phyloP scores from a whole-genome alignment of 2,329 filamentous ascomycete species.

The Hymenoscyphus fructigenus region DNA sequence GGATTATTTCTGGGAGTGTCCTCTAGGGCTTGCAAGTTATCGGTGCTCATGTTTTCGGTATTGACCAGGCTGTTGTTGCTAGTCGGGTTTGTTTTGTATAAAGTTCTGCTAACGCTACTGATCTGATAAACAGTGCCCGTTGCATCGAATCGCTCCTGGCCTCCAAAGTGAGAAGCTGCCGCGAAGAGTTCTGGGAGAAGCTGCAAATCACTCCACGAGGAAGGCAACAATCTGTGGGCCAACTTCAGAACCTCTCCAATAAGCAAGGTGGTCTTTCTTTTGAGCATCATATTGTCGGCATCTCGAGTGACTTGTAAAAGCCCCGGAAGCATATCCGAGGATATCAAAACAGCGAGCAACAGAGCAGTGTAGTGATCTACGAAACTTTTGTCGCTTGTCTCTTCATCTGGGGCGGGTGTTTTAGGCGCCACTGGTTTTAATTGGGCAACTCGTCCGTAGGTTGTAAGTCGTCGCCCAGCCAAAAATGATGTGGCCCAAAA shows the following conservation, averaged over 20 bases:
- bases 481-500: conserved; percentile 96
- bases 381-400: conserved; percentile 75
- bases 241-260: conserved; percentile 91
- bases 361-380: conserved; percentile 93
- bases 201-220: conserved; percentile 81
- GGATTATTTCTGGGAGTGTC: conserved; percentile 55
- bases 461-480: conserved; percentile 87
- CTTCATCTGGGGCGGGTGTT: conserved; percentile 54
- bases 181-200: conserved; percentile 83
- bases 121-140: conserved; percentile 96
- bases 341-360: conserved; percentile 80
- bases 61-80: conserved; percentile 27
- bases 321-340: conserved; percentile 68
- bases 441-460: conserved; percentile 91
- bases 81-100: conserved; percentile 73
- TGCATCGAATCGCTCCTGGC: conserved; percentile 73
- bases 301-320: conserved; percentile 66
- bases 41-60: conserved; percentile 39
- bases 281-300: conserved; percentile 66
- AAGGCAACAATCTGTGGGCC: conserved; percentile 80
- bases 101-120: conserved; percentile 90
- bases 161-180: conserved; percentile 69
- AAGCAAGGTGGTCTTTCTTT: conserved; percentile 85
- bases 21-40: conserved; percentile 52
- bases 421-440: conserved; percentile 61